phyloP scores from a whole-genome alignment of 805 yeast genomes.

The Groenewaldozyma salmanticensis region DNA sequence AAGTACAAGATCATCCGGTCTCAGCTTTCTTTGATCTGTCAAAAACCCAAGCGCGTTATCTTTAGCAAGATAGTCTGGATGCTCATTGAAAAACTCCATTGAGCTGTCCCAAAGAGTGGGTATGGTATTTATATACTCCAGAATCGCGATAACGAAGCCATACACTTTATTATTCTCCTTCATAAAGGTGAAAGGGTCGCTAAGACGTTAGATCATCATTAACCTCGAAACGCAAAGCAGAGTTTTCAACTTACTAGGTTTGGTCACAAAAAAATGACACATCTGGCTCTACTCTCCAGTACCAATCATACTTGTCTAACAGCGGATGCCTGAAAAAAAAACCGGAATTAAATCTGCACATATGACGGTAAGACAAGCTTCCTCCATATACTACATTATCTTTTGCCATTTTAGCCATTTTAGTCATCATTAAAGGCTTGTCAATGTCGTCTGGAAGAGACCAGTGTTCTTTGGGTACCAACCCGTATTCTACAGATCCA shows the following conservation, averaged over 20 bases:
- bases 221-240: neutral
- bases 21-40: constrained; percentile 40
- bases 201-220: neutral
- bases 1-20: constrained; percentile 30
- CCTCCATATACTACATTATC: constrained; percentile 53
- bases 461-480: constrained; percentile 80
- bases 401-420: constrained; percentile 34
- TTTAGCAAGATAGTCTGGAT: constrained; percentile 53
- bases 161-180: constrained; percentile 67
- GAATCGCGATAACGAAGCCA: constrained; percentile 76
- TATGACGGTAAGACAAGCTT: constrained; percentile 67
- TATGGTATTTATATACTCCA: constrained; percentile 78
- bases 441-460: constrained; percentile 65
- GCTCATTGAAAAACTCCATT: constrained; percentile 51
- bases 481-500: constrained; percentile 70
- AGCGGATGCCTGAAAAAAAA: constrained; percentile 74
- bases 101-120: constrained; percentile 73
- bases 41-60: constrained; percentile 51
- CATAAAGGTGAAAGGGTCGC: constrained; percentile 78
- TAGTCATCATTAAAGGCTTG: constrained; percentile 39
- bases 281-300: constrained; percentile 93
- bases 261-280: constrained; percentile 79
- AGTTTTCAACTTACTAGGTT: constrained; percentile 16
- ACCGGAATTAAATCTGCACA: constrained; percentile 94
- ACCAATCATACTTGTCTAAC: constrained; percentile 67